Base-by-base conservation (phyloP, 1,284 basidiomycete genomes). In the Rhodotorula mucilaginosa region DNA sequence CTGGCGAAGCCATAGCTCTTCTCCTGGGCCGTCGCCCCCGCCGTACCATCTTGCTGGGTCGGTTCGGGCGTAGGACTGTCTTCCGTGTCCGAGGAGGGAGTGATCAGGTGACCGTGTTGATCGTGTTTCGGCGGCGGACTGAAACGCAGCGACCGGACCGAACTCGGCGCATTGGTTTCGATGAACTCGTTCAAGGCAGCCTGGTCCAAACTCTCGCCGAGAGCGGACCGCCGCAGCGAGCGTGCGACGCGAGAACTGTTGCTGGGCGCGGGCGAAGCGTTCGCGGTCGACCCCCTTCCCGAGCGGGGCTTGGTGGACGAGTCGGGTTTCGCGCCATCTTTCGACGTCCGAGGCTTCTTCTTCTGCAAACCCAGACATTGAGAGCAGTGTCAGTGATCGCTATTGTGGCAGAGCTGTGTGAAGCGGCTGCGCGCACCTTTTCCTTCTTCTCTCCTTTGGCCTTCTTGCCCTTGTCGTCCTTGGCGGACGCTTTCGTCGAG, bases 91-190 rank as follows among this genome's bases (percentile, higher is more conserved):
- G 26, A 26, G 1, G 49, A 46, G 12, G 29, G 48, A 39, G 6
- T 16, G 39, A 68, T n/a, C 23, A 68, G 7, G 23, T 64, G 29
- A 16, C 67, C 67, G 21, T 65, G 5, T 15, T 19, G 46, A 54
- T 65, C 68, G 47, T 46, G 51, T 39, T 58, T 48, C 5, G 68
- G 68, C 34, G 68, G 52, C 12, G 68, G 59, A n/a, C 63, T 61
- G 12, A 31, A 3, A 10, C 52, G 58, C 3, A 65, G 63, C 12
- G 3, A 12, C 16, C 58, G 39, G 18, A 69, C 8, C 5, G 29
- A 18, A 3, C 23, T 15, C n/a, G 57, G 60, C 13, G 54, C 54
- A 34, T 67, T 67, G 16, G 51, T 47, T 23, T 13, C 26, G 58
- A 34, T n/a, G 34, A 61, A 56, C 16, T 64, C 68, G 31, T 60